These are phyloP conservation scores for Entomortierella chlamydospora DNA, from an alignment of 192 early-diverging fungal genomes.

Conservation along the genomic window DNA sequence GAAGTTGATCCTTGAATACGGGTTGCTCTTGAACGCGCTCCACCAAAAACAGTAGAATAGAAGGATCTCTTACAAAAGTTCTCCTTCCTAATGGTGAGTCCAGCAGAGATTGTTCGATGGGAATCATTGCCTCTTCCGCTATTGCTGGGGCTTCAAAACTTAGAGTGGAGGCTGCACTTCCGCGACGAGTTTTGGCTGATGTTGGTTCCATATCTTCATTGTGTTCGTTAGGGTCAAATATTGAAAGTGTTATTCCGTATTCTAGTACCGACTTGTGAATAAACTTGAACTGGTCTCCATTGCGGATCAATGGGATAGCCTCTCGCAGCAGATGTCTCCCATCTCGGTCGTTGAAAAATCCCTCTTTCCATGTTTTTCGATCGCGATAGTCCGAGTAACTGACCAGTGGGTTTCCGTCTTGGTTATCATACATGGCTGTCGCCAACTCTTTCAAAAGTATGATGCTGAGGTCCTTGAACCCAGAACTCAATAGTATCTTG, in stretches of 20 bases:
- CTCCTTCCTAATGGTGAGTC: conserved; percentile 6
- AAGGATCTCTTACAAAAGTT: conserved; percentile 11
- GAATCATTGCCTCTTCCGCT: no score
- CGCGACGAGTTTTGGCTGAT: background rate
- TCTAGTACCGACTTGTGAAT: conserved; percentile 6
- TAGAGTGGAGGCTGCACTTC: background rate
- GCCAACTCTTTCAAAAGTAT: conserved; percentile 2
- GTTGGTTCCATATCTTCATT: background rate
- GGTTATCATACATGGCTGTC: conserved; percentile 1
- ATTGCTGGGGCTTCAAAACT: background rate
- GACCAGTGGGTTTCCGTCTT: conserved; percentile 12
- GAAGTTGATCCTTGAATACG: conserved; percentile 14
- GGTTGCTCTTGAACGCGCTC: conserved; percentile 5
- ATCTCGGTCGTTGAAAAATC: background rate
- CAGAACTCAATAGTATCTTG: background rate
- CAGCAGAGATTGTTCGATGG: background rate
- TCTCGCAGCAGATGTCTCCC: background rate
- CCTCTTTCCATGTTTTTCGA: conserved; percentile 7
- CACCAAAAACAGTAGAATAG: conserved; percentile 10
- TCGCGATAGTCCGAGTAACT: background rate
- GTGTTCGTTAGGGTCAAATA: background rate
- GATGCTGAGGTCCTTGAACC: conserved; percentile 2
- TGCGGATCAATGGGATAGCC: background rate
- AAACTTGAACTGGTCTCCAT: background rate
- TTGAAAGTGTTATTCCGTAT: background rate